These are phyloP conservation scores for Plectosphaerella sp. DNA, from an alignment of 2,329 filamentous ascomycete genomes.

Conservation along the genomic window DNA sequence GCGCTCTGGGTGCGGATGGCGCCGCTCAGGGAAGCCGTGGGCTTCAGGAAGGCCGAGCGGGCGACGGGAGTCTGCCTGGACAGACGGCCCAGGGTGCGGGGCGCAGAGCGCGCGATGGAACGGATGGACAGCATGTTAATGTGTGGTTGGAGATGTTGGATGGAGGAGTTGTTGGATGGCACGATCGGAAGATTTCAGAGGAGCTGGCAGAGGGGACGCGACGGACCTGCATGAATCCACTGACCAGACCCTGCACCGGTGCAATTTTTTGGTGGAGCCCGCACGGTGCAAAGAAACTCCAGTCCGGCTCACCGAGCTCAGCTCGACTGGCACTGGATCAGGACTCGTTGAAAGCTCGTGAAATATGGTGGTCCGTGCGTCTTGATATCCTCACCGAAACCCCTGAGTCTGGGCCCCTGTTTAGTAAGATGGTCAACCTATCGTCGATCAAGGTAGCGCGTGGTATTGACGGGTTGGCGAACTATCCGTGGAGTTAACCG, in stretches of 20 bases:
- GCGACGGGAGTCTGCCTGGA: conserved; percentile 45
- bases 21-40: conserved; percentile 31
- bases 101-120: conserved; percentile 60
- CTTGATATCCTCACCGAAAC: no score
- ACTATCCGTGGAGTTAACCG: no score
- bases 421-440: no score
- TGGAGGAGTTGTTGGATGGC: not conserved
- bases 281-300: not conserved
- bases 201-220: not conserved
- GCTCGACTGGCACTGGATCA: no score
- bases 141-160: not conserved
- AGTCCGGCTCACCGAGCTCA: not conserved
- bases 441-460: no score
- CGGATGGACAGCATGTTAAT: conserved; percentile 66
- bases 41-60: conserved; percentile 44
- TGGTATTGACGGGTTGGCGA: no score
- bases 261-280: not conserved
- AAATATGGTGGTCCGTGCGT: no score
- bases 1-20: conserved; percentile 32
- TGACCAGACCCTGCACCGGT: not conserved
- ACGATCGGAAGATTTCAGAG: not conserved
- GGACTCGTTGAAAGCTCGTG: no score
- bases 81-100: conserved; percentile 58
- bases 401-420: no score
- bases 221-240: no score